Conservation (phyloP, 2,329 filamentous ascomycete species). For the Albophoma yamanashiensis region DNA sequence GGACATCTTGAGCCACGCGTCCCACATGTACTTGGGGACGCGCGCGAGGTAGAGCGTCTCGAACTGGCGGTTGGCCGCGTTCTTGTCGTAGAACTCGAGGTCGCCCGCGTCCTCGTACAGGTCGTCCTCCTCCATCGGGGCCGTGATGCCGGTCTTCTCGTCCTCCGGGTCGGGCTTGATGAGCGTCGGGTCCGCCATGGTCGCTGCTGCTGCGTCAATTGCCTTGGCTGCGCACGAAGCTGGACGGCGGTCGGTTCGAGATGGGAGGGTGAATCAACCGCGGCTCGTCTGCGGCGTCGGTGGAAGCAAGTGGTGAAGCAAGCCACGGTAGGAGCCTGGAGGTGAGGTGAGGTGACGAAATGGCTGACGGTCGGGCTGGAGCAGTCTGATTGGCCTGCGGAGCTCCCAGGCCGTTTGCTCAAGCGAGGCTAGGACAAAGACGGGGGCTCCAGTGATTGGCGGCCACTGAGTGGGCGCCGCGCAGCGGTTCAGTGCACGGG, state of each 20-base stretch:
- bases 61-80: conserved; percentile 23
- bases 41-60: conserved; percentile 60
- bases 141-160: conserved; percentile 27
- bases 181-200: conserved; percentile 13
- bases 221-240: neutral
- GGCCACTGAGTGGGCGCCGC: no score
- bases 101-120: conserved; percentile 52
- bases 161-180: conserved; percentile 41
- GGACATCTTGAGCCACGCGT: conserved; percentile 52
- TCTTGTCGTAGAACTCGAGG: conserved; percentile 43
- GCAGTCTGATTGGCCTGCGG: neutral
- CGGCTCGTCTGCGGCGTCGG: neutral
- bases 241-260: neutral
- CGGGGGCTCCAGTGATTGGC: neutral
- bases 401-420: neutral
- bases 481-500: neutral
- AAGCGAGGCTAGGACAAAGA: neutral
- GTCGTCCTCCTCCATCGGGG: conserved; percentile 50
- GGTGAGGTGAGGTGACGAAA: neutral
- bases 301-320: neutral
- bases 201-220: neutral
- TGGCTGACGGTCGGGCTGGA: neutral
- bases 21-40: conserved; percentile 70
- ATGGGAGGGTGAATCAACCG: neutral
- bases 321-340: neutral